These are phyloP conservation scores for Kurtzmaniella cleridarum DNA, from an alignment of 805 yeast genomes.

Conservation along the genomic window DNA sequence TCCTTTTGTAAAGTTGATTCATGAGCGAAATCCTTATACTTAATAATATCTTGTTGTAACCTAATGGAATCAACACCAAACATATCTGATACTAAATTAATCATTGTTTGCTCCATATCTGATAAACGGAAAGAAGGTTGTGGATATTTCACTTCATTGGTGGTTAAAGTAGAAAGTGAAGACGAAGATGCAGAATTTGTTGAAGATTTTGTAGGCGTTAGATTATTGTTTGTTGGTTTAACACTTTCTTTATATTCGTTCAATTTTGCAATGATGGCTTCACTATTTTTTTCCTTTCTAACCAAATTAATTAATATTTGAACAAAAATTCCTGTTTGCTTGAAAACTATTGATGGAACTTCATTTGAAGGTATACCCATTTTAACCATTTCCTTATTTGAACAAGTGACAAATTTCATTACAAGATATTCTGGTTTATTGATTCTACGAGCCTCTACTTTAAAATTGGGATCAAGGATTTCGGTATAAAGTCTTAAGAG, in stretches of 20 bases:
- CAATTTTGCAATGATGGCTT: slow-evolving; percentile 37
- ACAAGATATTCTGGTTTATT: slow-evolving; percentile 43
- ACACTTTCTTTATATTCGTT: slow-evolving; percentile 35
- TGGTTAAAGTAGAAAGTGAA: slow-evolving; percentile 2
- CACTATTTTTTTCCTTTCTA: slow-evolving; percentile 32
- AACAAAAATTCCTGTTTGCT: slow-evolving; percentile 32
- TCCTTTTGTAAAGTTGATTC: slow-evolving; percentile 36
- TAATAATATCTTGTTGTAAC: slow-evolving; percentile 51
- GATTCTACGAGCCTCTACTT: slow-evolving; percentile 23
- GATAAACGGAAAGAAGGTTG: slow-evolving; percentile 48
- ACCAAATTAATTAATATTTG: slow-evolving; percentile 32
- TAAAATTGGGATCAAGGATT: slow-evolving; percentile 43
- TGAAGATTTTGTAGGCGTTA: slow-evolving; percentile 1
- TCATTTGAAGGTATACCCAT: slow-evolving; percentile 28
- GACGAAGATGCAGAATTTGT: slow-evolving; percentile 1
- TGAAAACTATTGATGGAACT: slow-evolving; percentile 27
- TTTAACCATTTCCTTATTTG: slow-evolving; percentile 48
- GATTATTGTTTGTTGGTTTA: slow-evolving; percentile 17
- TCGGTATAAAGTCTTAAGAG: slow-evolving; percentile 61
- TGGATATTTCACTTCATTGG: slow-evolving; percentile 15
- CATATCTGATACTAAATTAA: slow-evolving; percentile 39
- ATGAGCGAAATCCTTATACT: slow-evolving; percentile 34
- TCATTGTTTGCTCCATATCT: slow-evolving; percentile 48
- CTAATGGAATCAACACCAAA: slow-evolving; percentile 44
- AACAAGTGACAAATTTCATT: slow-evolving; percentile 46